These are phyloP conservation scores for Cynara cardunculus DNA, from an alignment of 129 eudicot species.

Conservation along the genomic window DNA sequence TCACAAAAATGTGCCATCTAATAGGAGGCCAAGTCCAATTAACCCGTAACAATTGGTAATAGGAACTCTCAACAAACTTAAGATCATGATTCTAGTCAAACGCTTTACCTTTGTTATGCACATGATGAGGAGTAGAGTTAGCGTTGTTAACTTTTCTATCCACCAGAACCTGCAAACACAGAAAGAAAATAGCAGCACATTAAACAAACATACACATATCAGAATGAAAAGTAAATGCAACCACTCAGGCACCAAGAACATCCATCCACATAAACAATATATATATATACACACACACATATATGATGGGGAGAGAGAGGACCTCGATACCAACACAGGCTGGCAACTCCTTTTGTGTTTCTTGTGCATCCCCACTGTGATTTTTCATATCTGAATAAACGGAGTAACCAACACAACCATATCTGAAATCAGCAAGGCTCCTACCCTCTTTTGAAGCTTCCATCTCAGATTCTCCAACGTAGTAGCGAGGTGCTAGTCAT, in stretches of 20 bases:
- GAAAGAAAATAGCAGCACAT: neutral
- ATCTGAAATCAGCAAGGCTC: constrained; percentile 72
- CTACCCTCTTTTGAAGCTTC: constrained; percentile 84
- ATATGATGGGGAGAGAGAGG: constrained; percentile 12
- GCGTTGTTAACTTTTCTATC: constrained; percentile 53
- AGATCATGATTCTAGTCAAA: too few relatives aligned
- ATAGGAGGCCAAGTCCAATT: neutral
- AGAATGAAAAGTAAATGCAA: too few relatives aligned
- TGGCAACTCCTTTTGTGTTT: constrained; percentile 64
- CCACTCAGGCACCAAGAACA: too few relatives aligned
- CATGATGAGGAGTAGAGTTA: constrained; percentile 55
- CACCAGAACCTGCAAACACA: constrained; percentile 50
- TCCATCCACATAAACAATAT: neutral
- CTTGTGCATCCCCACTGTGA: constrained; percentile 30
- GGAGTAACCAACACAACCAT: constrained; percentile 94
- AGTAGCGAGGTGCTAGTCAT: constrained; percentile 57
- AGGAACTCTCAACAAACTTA: neutral
- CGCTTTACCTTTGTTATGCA: constrained; percentile 43
- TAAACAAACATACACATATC: too few relatives aligned
- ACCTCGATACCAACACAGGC: constrained; percentile 89
- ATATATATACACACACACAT: neutral
- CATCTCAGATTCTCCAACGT: constrained; percentile 79
- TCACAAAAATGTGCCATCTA: neutral
- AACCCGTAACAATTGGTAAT: neutral
- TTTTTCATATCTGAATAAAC: constrained; percentile 63